Evolutionary conservation across 2,329 filamentous ascomycete genomes (phyloP).

Genomic region (Aspergillus intermedius): DNA sequence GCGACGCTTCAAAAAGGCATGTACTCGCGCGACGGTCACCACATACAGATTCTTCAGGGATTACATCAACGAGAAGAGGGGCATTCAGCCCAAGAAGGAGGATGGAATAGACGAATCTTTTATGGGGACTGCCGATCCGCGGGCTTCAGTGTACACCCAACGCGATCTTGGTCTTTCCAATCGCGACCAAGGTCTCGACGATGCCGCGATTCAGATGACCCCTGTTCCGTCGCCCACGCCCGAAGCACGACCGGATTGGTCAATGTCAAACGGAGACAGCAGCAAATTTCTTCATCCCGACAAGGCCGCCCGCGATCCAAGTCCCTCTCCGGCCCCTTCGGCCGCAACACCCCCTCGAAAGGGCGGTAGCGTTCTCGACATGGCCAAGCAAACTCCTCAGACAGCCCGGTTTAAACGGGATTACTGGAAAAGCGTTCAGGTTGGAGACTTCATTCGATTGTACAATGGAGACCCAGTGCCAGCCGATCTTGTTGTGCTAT

Average conservation of each 20-base stretch:
- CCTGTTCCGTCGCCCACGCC: conserved; percentile 78
- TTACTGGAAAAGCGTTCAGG: conserved; percentile 89
- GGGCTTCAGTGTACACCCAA: conserved; percentile 51
- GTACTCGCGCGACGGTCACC: conserved; percentile 55
- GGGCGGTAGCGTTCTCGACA: conserved; percentile 67
- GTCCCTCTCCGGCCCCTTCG: conserved; percentile 22
- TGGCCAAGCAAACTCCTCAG: conserved; percentile 56
- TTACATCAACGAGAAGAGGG: conserved; percentile 44
- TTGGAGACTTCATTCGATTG: conserved; percentile 92
- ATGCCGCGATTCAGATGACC: conserved; percentile 86
- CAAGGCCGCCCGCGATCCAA: conserved; percentile 20
- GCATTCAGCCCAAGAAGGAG: conserved; percentile 16
- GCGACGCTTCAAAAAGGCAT: conserved; percentile 87
- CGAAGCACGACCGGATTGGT: conserved; percentile 42
- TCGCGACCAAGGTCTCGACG: conserved; percentile 32
- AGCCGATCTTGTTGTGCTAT: conserved; percentile 84
- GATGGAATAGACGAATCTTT: conserved; percentile 61
- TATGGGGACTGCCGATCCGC: conserved; percentile 53
- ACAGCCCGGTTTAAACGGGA: conserved; percentile 85
- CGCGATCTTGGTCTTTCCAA: conserved; percentile 48
- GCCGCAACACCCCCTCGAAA: conserved; percentile 32
- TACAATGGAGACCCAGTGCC: conserved; percentile 96
- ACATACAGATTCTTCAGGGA: conserved; percentile 48
- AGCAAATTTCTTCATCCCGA: conserved; percentile 26
- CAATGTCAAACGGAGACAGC: conserved; percentile 24